Percentiles rank a stretch among this genome's conserved stretches.
These are phyloP conservation scores for Trypanosoma theileri DNA, from an alignment of 208 protist genomes.

Conservation along the genomic window DNA sequence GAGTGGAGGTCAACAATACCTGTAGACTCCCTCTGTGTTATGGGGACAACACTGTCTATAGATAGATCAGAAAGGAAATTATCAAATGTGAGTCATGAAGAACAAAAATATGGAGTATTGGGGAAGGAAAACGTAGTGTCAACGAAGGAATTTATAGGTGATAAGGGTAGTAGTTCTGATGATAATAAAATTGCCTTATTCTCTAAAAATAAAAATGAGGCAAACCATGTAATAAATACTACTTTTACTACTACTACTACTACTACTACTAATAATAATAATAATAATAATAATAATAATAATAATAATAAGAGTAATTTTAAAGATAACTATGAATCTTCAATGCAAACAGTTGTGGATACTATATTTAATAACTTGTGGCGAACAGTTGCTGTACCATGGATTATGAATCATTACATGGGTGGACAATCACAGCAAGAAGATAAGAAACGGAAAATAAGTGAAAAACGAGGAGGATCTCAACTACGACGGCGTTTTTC, in stretches of 20 bases:
- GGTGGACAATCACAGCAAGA: not conserved
- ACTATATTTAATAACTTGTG: conserved; percentile 27
- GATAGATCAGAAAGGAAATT: not conserved
- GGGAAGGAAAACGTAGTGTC: not conserved
- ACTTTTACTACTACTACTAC: not conserved
- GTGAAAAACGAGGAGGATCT: no score
- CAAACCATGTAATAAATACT: conserved; percentile 2
- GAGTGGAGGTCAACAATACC: conserved; percentile 57
- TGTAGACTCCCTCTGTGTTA: conserved; percentile 44
- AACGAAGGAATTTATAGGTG: no score
- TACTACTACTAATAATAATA: not conserved
- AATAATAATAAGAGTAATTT: not conserved
- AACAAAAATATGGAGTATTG: not conserved
- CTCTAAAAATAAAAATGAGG: not conserved
- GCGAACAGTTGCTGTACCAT: conserved; percentile 30
- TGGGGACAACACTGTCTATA: conserved; percentile 28
- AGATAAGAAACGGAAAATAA: not conserved
- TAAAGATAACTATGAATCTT: not conserved
- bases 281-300: not conserved
- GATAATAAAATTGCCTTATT: not conserved
- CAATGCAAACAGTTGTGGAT: conserved; percentile 9
- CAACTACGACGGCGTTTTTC: no score
- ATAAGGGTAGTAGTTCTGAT: no score
- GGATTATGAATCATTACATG: conserved; percentile 23
- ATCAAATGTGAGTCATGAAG: not conserved